These are phyloP conservation scores for Casuarina glauca DNA, from an alignment of 306 rosid genomes.

Conservation along the genomic window DNA sequence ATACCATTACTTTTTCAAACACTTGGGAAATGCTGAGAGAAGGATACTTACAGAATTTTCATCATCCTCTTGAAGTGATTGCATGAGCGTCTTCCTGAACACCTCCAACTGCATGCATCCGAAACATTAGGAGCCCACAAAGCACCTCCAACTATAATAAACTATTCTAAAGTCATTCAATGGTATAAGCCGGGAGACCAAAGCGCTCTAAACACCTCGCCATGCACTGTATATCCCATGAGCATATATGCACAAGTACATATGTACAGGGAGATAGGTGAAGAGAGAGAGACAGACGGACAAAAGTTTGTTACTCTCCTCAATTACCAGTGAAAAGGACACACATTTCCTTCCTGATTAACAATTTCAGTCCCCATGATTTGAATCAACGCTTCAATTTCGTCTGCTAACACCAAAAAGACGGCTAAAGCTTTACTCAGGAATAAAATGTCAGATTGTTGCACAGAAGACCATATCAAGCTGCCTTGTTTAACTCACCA, in stretches of 20 bases:
- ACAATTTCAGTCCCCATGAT: not conserved
- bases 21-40: not conserved
- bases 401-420: not conserved
- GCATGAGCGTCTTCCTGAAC: constrained; percentile 87
- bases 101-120: constrained; percentile 70
- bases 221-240: not conserved
- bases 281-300: too few relatives aligned
- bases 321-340: not conserved
- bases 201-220: not conserved
- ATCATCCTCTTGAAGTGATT: constrained; percentile 81
- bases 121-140: constrained; percentile 4
- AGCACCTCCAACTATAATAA: constrained; percentile 8
- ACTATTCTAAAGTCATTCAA: not conserved
- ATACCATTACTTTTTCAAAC: constrained; percentile 1
- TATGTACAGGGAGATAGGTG: too few relatives aligned
- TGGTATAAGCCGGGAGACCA: not conserved
- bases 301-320: too few relatives aligned
- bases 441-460: not conserved
- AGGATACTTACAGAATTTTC: constrained; percentile 56
- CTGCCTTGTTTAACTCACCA: not conserved
- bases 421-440: too few relatives aligned
- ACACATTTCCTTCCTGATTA: not conserved
- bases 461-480: not conserved
- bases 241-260: too few relatives aligned
- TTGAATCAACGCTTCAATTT: not conserved